Conservation (phyloP, 495 filamentous ascomycete genomes). For the Pseudevernia furfuracea region DNA sequence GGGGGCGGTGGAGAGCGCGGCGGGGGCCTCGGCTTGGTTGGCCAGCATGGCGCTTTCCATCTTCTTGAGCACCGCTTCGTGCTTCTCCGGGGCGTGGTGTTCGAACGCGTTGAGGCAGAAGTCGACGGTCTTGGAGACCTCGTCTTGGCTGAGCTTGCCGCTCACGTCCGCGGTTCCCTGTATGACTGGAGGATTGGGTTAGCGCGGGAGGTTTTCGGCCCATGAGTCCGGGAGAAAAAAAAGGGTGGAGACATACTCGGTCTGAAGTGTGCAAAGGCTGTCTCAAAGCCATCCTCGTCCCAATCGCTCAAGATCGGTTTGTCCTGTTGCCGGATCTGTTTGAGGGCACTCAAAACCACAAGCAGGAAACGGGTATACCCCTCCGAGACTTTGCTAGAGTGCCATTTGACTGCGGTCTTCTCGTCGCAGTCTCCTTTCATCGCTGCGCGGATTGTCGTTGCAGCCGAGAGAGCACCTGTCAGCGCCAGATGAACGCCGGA, state of each 20-base stretch:
- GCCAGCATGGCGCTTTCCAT: conserved; percentile 10
- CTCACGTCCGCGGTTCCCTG: conserved; percentile 35
- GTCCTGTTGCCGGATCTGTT: conserved; percentile 40
- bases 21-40: conserved; percentile 2
- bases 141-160: conserved; percentile 31
- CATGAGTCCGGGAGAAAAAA: neutral
- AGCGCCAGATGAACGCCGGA: conserved; percentile 46
- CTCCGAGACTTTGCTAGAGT: conserved; percentile 38
- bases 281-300: conserved; percentile 40
- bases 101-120: conserved; percentile 34
- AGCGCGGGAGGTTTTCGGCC: neutral
- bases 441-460: conserved; percentile 33
- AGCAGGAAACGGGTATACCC: conserved; percentile 46
- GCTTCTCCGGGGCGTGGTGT: conserved; percentile 22
- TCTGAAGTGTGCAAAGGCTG: conserved; percentile 38
- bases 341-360: conserved; percentile 37
- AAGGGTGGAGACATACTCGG: conserved; percentile 32
- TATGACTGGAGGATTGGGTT: conserved; percentile 30
- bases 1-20: neutral
- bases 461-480: conserved; percentile 39
- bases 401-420: conserved; percentile 38
- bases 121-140: conserved; percentile 34
- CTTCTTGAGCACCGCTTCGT: conserved; percentile 26
- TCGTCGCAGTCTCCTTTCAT: conserved; percentile 36
- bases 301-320: conserved; percentile 32